Conservation (phyloP, 768 basidiomycete species). For the Imleria badia region DNA sequence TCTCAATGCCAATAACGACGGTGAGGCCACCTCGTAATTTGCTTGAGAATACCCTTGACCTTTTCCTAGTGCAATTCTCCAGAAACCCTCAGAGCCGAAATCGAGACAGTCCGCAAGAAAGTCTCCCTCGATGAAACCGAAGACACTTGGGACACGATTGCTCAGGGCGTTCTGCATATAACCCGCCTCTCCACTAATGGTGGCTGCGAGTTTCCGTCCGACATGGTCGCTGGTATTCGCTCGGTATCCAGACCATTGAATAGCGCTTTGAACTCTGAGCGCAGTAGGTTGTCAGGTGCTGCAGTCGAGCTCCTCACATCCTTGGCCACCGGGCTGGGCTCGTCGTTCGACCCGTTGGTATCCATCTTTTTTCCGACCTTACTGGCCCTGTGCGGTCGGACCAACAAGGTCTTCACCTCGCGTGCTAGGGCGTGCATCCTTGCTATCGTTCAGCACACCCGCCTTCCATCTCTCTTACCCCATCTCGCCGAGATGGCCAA, state of each 20-base stretch:
- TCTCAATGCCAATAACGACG: constrained; percentile 32
- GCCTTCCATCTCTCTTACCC: constrained; percentile 61
- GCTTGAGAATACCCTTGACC: neutral
- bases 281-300: constrained; percentile 66
- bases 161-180: constrained; percentile 47
- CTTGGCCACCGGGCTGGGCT: constrained; percentile 54
- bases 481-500: constrained; percentile 54
- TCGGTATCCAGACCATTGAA: constrained; percentile 52
- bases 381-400: constrained; percentile 62
- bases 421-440: constrained; percentile 63
- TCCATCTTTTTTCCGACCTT: constrained; percentile 68
- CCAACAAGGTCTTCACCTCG: constrained; percentile 75
- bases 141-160: constrained; percentile 76
- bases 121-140: constrained; percentile 63
- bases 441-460: constrained; percentile 63
- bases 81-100: constrained; percentile 35
- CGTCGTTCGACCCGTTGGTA: constrained; percentile 65
- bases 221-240: constrained; percentile 52
- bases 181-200: constrained; percentile 50
- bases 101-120: constrained; percentile 43
- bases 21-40: neutral
- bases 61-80: constrained; percentile 32
- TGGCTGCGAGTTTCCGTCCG: constrained; percentile 49
- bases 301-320: constrained; percentile 62
- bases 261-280: constrained; percentile 67